Evolutionary conservation across 2,329 filamentous ascomycete species (phyloP).

Genomic region (Dothidotthia symphoricarpi): DNA sequence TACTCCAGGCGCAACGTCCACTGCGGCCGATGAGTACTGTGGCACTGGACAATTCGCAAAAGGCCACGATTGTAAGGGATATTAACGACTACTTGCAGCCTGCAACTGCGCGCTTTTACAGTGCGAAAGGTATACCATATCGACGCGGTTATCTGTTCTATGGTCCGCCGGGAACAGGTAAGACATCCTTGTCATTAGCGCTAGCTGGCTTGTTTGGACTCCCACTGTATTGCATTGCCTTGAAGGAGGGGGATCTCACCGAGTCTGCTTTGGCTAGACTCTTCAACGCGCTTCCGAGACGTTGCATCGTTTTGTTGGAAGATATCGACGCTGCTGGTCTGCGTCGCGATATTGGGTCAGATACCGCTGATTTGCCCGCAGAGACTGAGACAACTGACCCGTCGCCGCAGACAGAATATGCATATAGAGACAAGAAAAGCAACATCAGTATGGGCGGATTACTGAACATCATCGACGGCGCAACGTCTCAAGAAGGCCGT

Average conservation of each 20-base stretch:
- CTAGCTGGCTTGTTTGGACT: slow-evolving; percentile 50
- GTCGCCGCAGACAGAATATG: slow-evolving; percentile 1
- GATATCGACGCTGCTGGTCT: slow-evolving; percentile 51
- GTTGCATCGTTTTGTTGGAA: slow-evolving; percentile 50
- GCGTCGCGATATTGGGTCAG: slow-evolving; percentile 38
- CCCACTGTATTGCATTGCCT: slow-evolving; percentile 47
- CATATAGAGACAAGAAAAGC: slow-evolving; percentile 24
- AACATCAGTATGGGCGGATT: slow-evolving; percentile 75
- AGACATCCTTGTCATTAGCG: slow-evolving; percentile 53
- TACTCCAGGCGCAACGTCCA: slow-evolving; percentile 53
- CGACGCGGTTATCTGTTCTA: slow-evolving; percentile 79
- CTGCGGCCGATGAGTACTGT: slow-evolving; percentile 73
- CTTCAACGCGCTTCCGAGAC: slow-evolving; percentile 45
- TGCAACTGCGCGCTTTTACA: slow-evolving; percentile 73
- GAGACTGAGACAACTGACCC: slow-evolving; percentile 2
- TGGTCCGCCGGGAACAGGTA: slow-evolving; percentile 78
- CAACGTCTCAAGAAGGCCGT: slow-evolving; percentile 74
- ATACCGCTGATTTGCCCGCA: slow-evolving; percentile 23
- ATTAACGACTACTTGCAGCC: slow-evolving; percentile 78
- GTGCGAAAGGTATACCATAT: slow-evolving; percentile 80
- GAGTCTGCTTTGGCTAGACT: slow-evolving; percentile 59
- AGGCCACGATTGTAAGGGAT: slow-evolving; percentile 64
- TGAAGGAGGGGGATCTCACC: slow-evolving; percentile 68
- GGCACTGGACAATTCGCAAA: slow-evolving; percentile 66
- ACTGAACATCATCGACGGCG: slow-evolving; percentile 80